These are phyloP conservation scores for Flaveria brownii DNA, from an alignment of 129 eudicot species.

Conservation along the genomic window DNA sequence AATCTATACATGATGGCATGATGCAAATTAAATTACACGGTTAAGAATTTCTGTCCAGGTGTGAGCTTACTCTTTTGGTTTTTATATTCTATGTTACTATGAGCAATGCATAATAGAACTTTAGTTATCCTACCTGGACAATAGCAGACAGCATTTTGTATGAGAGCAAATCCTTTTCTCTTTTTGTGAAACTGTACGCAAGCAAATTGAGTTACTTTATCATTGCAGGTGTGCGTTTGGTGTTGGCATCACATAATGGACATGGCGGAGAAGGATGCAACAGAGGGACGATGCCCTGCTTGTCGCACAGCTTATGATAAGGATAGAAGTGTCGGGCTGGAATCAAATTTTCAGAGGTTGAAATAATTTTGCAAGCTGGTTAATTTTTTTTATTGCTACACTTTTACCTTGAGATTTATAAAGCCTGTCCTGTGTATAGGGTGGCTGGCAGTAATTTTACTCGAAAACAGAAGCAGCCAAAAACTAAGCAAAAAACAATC, in stretches of 20 bases:
- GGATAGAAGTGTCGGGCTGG: constrained; percentile 71
- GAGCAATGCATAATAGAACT: background rate
- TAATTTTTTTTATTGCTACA: constrained; percentile 12
- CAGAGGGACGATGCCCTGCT: constrained; percentile 89
- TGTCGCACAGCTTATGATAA: constrained; percentile 79
- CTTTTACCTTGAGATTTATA: constrained; percentile 12
- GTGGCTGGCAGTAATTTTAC: constrained; percentile 46
- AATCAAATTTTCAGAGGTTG: constrained; percentile 73
- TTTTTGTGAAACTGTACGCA: background rate
- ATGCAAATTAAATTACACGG: background rate
- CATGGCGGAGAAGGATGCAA: constrained; percentile 89
- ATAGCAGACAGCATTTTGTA: background rate
- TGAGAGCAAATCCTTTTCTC: background rate
- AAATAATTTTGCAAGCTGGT: constrained; percentile 9
- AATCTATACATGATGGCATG: constrained; percentile 10
- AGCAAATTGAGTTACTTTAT: background rate
- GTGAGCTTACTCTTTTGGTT: background rate
- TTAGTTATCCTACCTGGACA: background rate
- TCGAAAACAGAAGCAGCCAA: constrained; percentile 61
- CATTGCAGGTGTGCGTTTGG: constrained; percentile 80
- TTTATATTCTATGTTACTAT: background rate
- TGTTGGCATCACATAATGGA: constrained; percentile 96
- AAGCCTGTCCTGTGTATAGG: constrained; percentile 40
- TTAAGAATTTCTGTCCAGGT: background rate
- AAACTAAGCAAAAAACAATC: constrained; percentile 63